Evolutionary conservation across 768 basidiomycete genomes (phyloP).

Genomic region (Cystofilobasidium ferigula): DNA sequence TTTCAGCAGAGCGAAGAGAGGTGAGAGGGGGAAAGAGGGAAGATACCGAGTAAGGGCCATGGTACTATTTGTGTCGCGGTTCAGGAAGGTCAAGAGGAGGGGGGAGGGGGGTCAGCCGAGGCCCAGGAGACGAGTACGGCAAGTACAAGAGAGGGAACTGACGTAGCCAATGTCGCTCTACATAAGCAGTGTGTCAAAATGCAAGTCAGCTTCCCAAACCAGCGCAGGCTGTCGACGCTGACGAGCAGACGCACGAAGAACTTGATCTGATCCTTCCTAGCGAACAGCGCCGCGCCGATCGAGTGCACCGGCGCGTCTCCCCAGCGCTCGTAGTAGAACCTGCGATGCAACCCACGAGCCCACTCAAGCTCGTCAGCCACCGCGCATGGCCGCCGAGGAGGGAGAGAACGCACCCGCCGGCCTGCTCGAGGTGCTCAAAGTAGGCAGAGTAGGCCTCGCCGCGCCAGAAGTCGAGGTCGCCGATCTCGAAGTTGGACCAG

Average conservation of each 20-base stretch:
- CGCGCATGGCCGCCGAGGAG: not conserved
- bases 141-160: not conserved
- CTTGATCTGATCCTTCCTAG: constrained; percentile 53
- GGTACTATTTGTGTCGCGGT: not conserved
- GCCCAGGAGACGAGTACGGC: not conserved
- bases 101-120: not conserved
- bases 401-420: constrained; percentile 4
- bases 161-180: constrained; percentile 23
- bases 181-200: not conserved
- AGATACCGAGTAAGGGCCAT: not conserved
- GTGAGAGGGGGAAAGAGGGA: not conserved
- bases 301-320: no score
- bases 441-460: constrained; percentile 63
- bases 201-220: not conserved
- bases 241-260: constrained; percentile 21
- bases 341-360: no score
- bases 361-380: constrained; percentile 37
- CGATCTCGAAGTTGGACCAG: constrained; percentile 94
- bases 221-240: not conserved
- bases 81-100: not conserved
- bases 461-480: constrained; percentile 68
- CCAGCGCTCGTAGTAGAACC: no score
- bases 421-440: constrained; percentile 44
- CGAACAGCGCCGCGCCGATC: constrained; percentile 80
- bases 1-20: not conserved